Conservation (phyloP, 2,329 filamentous ascomycete species). For the Dactylonectria estremocensis region DNA sequence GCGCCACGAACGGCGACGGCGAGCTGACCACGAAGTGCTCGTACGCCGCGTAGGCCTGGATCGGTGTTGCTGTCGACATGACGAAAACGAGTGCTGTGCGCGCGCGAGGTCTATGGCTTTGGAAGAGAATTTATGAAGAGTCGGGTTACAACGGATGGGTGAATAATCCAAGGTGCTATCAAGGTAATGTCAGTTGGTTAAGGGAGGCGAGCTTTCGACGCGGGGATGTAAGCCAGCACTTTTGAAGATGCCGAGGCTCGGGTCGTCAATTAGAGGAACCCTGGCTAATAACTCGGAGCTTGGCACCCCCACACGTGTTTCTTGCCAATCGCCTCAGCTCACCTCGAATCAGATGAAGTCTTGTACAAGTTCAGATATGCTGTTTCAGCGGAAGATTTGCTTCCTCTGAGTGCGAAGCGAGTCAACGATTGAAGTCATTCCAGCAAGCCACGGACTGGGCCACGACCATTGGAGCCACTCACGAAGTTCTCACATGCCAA, state of each 20-base stretch:
- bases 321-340: background rate
- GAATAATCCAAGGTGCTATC: background rate
- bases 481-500: too few relatives aligned
- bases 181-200: background rate
- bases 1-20: slow-evolving; percentile 81
- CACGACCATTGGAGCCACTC: too few relatives aligned
- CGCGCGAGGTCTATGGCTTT: background rate
- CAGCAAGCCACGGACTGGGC: too few relatives aligned
- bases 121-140: too few relatives aligned
- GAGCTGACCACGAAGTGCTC: slow-evolving; percentile 82
- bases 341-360: background rate
- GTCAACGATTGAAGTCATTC: too few relatives aligned
- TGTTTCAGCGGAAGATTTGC: background rate
- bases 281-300: slow-evolving; percentile 25
- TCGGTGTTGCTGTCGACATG: slow-evolving; percentile 46
- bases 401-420: too few relatives aligned
- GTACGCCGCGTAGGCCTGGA: slow-evolving; percentile 63
- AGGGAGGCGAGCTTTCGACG: slow-evolving; percentile 9
- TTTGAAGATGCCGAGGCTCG: slow-evolving; percentile 47
- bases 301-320: slow-evolving; percentile 18
- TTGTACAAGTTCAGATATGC: background rate
- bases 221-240: slow-evolving; percentile 18
- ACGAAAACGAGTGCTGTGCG: background rate
- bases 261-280: slow-evolving; percentile 19
- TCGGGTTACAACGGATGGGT: background rate